Percentiles rank a stretch among this genome's conserved stretches.
Evolutionary conservation across 257 asterid species (phyloP).

Genomic region (Solanum lignicaule): DNA sequence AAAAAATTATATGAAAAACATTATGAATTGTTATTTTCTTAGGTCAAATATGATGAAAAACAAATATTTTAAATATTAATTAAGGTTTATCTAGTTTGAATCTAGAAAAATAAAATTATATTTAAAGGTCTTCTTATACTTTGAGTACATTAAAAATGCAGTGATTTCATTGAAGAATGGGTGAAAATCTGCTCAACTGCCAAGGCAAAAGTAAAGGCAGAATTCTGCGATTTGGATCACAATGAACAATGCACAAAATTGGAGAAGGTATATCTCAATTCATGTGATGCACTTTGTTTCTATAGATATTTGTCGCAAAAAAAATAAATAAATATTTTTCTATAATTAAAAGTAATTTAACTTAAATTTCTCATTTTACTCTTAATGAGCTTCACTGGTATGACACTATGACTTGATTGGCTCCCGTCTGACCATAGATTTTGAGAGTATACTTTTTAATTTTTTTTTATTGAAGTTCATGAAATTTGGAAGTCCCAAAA

Average conservation of each 20-base stretch:
- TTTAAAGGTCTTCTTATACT: background rate
- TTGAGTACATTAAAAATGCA: constrained; percentile 5
- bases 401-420: background rate
- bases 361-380: no score
- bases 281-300: background rate
- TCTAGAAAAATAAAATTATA: background rate
- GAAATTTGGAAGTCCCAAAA: background rate
- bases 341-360: no score
- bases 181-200: constrained; percentile 64
- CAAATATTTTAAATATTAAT: no score
- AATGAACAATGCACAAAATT: constrained; percentile 40
- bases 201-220: constrained; percentile 49
- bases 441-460: background rate
- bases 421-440: background rate
- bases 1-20: no score
- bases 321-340: no score
- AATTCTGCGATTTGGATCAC: constrained; percentile 31
- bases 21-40: no score
- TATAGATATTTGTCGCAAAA: no score
- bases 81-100: no score
- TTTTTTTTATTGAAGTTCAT: background rate
- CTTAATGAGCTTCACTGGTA: background rate
- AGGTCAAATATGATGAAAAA: no score
- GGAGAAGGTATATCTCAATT: constrained; percentile 47
- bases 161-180: constrained; percentile 91